A percentile compares a stretch with the other conserved stretches of the same genome.
Conservation (phyloP, 108 stramenopile genomes). For the Discostella stelligeroides region DNA sequence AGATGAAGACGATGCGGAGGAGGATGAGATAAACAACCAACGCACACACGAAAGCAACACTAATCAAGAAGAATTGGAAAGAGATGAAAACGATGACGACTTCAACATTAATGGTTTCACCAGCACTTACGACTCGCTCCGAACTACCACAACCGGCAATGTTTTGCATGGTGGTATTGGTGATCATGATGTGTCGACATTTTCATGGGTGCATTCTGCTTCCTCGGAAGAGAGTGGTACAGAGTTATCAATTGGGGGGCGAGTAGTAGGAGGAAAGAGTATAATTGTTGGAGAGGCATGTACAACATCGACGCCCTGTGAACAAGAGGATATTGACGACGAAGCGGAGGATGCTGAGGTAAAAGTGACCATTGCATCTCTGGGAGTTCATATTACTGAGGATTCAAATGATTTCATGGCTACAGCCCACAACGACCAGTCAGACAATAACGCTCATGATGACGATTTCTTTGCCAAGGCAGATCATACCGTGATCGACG, state of each 20-base stretch:
- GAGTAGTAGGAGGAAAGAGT: too few species aligned
- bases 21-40: not conserved
- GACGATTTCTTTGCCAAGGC: constrained; percentile 40
- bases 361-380: not conserved
- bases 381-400: not conserved
- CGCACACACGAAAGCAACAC: too few species aligned
- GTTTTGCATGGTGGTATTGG: too few species aligned
- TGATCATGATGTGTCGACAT: not conserved
- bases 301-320: too few species aligned
- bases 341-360: not conserved
- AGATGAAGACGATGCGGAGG: not conserved
- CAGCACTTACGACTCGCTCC: too few species aligned
- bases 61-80: too few species aligned
- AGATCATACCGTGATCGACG: constrained; percentile 28
- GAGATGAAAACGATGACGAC: too few species aligned
- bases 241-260: too few species aligned
- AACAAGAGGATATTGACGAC: not conserved
- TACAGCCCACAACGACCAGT: constrained; percentile 10
- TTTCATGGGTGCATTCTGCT: too few species aligned
- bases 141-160: not conserved
- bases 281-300: too few species aligned
- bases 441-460: constrained; percentile 1
- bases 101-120: too few species aligned
- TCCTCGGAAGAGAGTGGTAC: too few species aligned
- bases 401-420: not conserved